Percentiles rank a stretch among this genome's conserved stretches.
phyloP scores from a whole-genome alignment of 2,329 filamentous ascomycete genomes.

The Clonostachys rhizophaga region DNA sequence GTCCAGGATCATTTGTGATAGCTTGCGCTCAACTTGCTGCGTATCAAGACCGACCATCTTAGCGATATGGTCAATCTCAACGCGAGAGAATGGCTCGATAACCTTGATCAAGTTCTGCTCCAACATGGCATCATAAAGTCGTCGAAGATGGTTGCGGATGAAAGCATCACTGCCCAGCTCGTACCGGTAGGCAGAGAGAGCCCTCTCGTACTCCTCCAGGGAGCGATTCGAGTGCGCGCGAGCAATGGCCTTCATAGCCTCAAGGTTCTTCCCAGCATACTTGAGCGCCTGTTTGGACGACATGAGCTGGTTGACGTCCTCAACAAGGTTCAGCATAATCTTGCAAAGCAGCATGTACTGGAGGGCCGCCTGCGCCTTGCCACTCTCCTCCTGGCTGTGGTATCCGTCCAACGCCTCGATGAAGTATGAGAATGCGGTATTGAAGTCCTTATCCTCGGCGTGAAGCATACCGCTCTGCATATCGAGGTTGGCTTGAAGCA shows the following conservation, averaged over 20 bases:
- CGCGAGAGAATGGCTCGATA: constrained; percentile 95
- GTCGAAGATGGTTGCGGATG: constrained; percentile 92
- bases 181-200: constrained; percentile 83
- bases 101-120: constrained; percentile 99
- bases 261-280: constrained; percentile 91
- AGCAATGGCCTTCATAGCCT: constrained; percentile 98
- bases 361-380: constrained; percentile 90
- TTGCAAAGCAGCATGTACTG: constrained; percentile 99
- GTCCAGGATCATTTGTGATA: constrained; percentile 99
- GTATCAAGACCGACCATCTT: constrained; percentile 97
- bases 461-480: constrained; percentile 99
- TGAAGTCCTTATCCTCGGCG: constrained; percentile 98
- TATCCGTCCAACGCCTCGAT: constrained; percentile 98
- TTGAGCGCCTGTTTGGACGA: constrained; percentile 94
- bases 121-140: constrained; percentile 96
- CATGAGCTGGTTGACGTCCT: constrained; percentile 95
- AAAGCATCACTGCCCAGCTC: constrained; percentile 94
- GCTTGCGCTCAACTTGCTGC: constrained; percentile 94
- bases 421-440: constrained; percentile 97
- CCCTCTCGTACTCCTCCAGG: constrained; percentile 94
- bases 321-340: constrained; percentile 96
- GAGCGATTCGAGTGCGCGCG: constrained; percentile 93
- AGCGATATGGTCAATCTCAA: constrained; percentile 94
- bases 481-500: constrained; percentile 92
- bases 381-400: constrained; percentile 82